Base-by-base conservation (phyloP, 495 filamentous ascomycete genomes). In the Pseudoneurospora amorphoporcata region DNA sequence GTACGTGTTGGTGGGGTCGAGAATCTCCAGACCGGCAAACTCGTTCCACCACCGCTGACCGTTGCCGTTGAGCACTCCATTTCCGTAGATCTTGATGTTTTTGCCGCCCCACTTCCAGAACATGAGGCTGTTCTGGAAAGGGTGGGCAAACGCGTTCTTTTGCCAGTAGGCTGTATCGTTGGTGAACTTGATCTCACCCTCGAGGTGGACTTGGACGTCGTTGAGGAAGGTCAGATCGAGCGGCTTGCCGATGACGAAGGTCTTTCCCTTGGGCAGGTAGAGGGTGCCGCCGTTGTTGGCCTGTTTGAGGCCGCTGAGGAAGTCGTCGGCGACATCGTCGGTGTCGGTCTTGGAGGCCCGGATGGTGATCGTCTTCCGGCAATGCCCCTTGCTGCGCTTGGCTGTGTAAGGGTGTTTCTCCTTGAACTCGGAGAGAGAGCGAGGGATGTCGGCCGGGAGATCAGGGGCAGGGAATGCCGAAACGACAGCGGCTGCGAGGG, bases 61-160 rank as follows among this genome's bases (percentile, higher is more conserved):
- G 70, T 89, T 88, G 1, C 87, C 87, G 74, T 88, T 87, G 41
- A 88, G 70, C 17, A 82, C 79, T 8, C 87, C 87, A 3, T 76
- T 75, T 29, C 87, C 87, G 65, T 82, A 87, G 74, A 89, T 88
- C 71, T 84, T 84, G 76, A 89, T 85, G 75, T 88, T 81, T 69
- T 84, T 79, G 7, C 87, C 87, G 70, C 87, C 87, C 86, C 86
- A 89, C 43, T 86, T 81, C 87, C 86, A 89, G 75, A 88, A 89
- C n/a, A 86, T 85, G 69, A 88, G 85, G 10, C 84, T 87, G 75
- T 88, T 87, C 72, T 89, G 87, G 81, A 88, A 89, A 16, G 82
- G 79, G 72, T 88, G 85, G 71, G 78, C 83, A 78, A 87, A 89
- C 74, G 87, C 79, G 74, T 88, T 86, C 17, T 77, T 81, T 79